Evolutionary conservation across 768 basidiomycete species (phyloP).

Genomic region (Candolleomyces eurysporus): DNA sequence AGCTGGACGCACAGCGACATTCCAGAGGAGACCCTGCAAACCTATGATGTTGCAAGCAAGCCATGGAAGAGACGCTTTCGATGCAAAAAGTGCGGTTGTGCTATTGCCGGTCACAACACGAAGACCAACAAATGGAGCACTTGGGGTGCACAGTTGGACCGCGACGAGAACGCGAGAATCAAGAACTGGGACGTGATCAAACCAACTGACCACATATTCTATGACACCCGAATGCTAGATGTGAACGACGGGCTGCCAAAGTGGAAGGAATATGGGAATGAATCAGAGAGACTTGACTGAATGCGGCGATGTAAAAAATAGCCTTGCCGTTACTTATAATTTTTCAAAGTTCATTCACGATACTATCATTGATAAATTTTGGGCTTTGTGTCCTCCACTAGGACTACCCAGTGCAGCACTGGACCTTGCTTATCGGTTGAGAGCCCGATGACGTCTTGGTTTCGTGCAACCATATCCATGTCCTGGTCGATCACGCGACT

Average conservation of each 20-base stretch:
- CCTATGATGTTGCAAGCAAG: constrained; percentile 46
- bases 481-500: not conserved
- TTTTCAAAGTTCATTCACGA: not conserved
- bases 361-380: not conserved
- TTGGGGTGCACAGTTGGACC: constrained; percentile 56
- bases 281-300: constrained; percentile 34
- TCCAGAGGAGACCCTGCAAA: constrained; percentile 36
- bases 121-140: constrained; percentile 50
- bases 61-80: constrained; percentile 62
- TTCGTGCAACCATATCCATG: not conserved
- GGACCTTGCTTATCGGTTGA: not conserved
- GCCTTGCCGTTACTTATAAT: not conserved
- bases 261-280: constrained; percentile 62
- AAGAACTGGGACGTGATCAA: constrained; percentile 52
- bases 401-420: too few relatives aligned
- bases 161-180: constrained; percentile 50
- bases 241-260: constrained; percentile 56
- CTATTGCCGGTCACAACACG: constrained; percentile 52
- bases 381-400: not conserved
- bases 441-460: constrained; percentile 1
- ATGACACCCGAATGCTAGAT: constrained; percentile 59
- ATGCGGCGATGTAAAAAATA: not conserved
- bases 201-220: constrained; percentile 68
- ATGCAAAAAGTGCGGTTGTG: constrained; percentile 60
- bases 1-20: constrained; percentile 49